Conservation (phyloP, 176 grass and related monocot species). For the Musa itinerans region DNA sequence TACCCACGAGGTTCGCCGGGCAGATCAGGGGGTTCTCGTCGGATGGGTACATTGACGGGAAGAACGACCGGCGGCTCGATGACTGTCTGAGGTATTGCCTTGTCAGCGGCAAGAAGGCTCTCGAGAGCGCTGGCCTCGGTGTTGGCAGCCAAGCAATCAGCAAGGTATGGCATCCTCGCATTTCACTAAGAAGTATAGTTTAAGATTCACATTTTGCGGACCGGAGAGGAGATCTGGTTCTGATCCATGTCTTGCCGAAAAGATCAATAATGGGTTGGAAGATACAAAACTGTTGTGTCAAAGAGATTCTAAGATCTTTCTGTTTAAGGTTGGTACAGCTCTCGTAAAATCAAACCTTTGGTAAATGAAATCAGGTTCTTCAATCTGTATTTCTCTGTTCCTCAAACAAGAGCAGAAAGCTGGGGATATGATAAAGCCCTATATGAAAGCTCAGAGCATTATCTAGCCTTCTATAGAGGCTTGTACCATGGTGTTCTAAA, state of each 20-base stretch:
- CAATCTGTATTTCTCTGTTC: too few species aligned
- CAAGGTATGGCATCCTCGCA: constrained; percentile 23
- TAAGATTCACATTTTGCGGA: background rate
- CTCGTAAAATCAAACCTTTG: too few species aligned
- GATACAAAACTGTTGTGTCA: too few species aligned
- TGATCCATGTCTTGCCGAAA: background rate
- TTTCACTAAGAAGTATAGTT: background rate
- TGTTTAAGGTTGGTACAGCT: too few species aligned
- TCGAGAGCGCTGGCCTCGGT: constrained; percentile 35
- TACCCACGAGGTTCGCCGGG: constrained; percentile 30
- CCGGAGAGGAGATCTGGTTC: background rate
- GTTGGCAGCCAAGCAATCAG: constrained; percentile 16
- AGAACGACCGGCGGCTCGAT: constrained; percentile 33
- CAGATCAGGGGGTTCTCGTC: constrained; percentile 36
- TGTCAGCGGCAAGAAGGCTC: constrained; percentile 44
- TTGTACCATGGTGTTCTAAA: too few species aligned
- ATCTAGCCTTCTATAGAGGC: too few species aligned
- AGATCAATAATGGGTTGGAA: too few species aligned
- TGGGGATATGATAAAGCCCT: too few species aligned
- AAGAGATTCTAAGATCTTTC: too few species aligned
- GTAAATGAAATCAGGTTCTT: too few species aligned
- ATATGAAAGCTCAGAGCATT: too few species aligned
- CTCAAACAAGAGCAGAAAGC: too few species aligned
- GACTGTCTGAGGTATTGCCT: constrained; percentile 38
- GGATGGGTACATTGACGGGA: constrained; percentile 31